Conservation (phyloP, 495 filamentous ascomycete genomes). For the Penicillium angulare region DNA sequence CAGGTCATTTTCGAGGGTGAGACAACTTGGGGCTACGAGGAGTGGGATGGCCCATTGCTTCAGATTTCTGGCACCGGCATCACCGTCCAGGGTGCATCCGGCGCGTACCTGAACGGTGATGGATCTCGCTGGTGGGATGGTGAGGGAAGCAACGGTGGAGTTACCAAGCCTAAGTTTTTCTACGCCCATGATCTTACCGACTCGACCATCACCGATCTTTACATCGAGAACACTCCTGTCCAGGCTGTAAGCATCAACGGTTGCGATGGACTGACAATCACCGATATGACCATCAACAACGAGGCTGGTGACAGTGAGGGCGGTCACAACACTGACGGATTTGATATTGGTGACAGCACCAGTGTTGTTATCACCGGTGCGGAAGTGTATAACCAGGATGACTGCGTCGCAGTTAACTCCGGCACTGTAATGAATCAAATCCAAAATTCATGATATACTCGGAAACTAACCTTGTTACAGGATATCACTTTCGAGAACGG, state of each 20-base stretch:
- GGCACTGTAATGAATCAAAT: conserved; percentile 19
- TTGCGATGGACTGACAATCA: conserved; percentile 47
- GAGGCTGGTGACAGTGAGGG: conserved; percentile 47
- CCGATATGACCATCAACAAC: conserved; percentile 59
- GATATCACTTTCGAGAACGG: conserved; percentile 49
- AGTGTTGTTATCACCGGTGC: conserved; percentile 56
- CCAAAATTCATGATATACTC: too few relatives aligned
- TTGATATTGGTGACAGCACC: conserved; percentile 56
- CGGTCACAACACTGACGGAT: conserved; percentile 67
- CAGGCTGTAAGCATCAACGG: conserved; percentile 59
- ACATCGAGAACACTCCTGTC: conserved; percentile 60
- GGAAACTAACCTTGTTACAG: conserved; percentile 14
- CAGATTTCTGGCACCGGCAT: conserved; percentile 47
- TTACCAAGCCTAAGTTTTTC: conserved; percentile 60
- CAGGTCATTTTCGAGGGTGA: conserved; percentile 52
- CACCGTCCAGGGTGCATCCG: conserved; percentile 43
- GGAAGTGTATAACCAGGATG: conserved; percentile 62
- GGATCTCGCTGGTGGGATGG: conserved; percentile 52
- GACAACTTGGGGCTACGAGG: conserved; percentile 54
- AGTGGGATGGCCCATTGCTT: conserved; percentile 52
- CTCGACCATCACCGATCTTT: conserved; percentile 43
- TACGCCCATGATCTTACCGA: conserved; percentile 44
- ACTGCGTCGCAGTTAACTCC: conserved; percentile 63
- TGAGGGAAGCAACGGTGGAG: conserved; percentile 53
- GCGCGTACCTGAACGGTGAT: conserved; percentile 43